These are phyloP conservation scores for Clonostachys rhizophaga DNA, from an alignment of 2,329 filamentous ascomycete species.

Conservation along the genomic window DNA sequence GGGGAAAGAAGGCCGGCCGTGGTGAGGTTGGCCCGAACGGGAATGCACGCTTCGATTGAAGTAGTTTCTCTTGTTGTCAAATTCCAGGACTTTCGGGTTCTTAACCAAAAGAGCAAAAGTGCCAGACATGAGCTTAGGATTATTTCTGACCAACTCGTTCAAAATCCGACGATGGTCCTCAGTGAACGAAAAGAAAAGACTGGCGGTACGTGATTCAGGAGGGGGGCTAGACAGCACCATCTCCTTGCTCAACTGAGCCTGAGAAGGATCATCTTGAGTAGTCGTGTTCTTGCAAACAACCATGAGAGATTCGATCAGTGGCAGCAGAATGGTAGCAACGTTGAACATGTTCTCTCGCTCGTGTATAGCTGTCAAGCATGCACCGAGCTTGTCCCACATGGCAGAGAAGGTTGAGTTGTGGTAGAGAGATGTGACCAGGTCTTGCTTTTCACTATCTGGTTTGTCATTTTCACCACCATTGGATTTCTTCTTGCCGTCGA, in stretches of 20 bases:
- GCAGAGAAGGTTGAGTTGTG: conserved; percentile 85
- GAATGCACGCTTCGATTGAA: conserved; percentile 90
- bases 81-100: conserved; percentile 97
- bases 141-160: conserved; percentile 95
- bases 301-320: conserved; percentile 95
- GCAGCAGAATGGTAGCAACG: conserved; percentile 90
- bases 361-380: conserved; percentile 82
- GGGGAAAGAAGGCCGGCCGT: conserved; percentile 66
- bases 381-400: conserved; percentile 89
- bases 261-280: conserved; percentile 59
- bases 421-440: conserved; percentile 82
- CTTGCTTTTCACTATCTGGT: conserved; percentile 62
- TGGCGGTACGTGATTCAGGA: conserved; percentile 80
- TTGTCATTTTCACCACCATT: conserved; percentile 38
- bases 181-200: conserved; percentile 93
- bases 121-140: conserved; percentile 97
- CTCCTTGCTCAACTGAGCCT: conserved; percentile 54
- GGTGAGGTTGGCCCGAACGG: conserved; percentile 47
- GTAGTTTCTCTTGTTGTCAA: conserved; percentile 99
- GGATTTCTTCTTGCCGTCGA: conserved; percentile 73
- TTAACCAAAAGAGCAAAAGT: conserved; percentile 95
- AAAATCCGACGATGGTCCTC: conserved; percentile 97
- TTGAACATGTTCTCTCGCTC: conserved; percentile 94
- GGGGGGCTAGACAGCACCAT: conserved; percentile 66
- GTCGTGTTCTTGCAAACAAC: conserved; percentile 98